Conservation (phyloP, 805 yeast species). For the Starmerella cellae region DNA sequence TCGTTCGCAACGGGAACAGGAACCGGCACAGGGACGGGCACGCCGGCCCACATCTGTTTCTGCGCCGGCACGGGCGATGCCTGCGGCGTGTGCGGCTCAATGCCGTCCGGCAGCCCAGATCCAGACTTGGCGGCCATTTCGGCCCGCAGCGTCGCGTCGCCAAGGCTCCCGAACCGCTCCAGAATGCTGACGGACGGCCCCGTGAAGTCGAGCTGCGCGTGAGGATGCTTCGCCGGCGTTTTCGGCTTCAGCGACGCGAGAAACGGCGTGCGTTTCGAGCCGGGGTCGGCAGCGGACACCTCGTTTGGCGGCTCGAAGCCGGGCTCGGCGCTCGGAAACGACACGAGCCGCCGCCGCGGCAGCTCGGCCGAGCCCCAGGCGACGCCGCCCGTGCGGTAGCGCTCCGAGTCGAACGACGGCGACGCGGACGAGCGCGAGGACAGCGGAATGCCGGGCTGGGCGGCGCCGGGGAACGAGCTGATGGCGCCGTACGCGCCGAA, state of each 20-base stretch:
- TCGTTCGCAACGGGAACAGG: constrained; percentile 55
- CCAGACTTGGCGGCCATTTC: constrained; percentile 5
- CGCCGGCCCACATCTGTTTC: background rate
- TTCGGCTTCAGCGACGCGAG: constrained; percentile 10
- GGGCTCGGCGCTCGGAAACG: constrained; percentile 12
- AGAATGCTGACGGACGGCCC: constrained; percentile 20
- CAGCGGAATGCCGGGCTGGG: constrained; percentile 1
- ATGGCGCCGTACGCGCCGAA: constrained; percentile 15
- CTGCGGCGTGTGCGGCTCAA: constrained; percentile 3
- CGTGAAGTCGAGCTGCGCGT: constrained; percentile 16
- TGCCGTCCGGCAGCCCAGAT: background rate
- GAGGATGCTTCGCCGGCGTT: background rate
- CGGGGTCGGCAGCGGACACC: background rate
- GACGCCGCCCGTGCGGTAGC: constrained; percentile 19
- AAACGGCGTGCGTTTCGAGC: constrained; percentile 10
- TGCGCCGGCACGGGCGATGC: background rate
- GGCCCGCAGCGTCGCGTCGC: constrained; percentile 21
- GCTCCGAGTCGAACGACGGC: constrained; percentile 17
- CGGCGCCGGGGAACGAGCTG: background rate
- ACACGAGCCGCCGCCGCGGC: constrained; percentile 12
- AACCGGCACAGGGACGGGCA: constrained; percentile 5
- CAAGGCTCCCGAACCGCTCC: constrained; percentile 21
- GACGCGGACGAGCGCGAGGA: constrained; percentile 10
- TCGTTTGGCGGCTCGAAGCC: background rate
- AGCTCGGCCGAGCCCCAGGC: constrained; percentile 22